Evolutionary conservation across 2,329 filamentous ascomycete genomes (phyloP).

Genomic region (Scopulariopsis brevicaulis): DNA sequence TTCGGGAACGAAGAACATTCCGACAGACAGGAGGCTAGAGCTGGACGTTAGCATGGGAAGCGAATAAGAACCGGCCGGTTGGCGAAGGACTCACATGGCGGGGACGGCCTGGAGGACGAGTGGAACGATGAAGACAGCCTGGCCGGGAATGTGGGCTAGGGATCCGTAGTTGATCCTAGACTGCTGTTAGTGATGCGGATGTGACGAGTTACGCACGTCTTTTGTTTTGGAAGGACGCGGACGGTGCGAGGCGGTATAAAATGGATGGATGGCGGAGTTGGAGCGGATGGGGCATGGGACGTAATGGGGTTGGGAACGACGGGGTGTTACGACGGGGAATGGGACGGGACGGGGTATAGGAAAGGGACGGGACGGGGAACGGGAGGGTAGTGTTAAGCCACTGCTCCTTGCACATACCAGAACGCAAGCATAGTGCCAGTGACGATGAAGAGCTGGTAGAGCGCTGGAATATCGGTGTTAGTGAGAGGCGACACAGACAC

Average conservation of each 20-base stretch:
- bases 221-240: too few relatives aligned
- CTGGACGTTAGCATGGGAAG: background rate
- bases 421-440: conserved; percentile 29
- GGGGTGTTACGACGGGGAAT: background rate
- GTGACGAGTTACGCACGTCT: too few relatives aligned
- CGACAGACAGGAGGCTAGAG: conserved; percentile 35
- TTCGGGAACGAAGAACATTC: conserved; percentile 49
- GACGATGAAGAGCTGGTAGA: conserved; percentile 39
- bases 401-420: conserved; percentile 15
- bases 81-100: conserved; percentile 29
- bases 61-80: background rate
- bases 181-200: conserved; percentile 17
- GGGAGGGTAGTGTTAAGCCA: too few relatives aligned
- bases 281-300: too few relatives aligned
- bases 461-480: conserved; percentile 14
- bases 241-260: too few relatives aligned
- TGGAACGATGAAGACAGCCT: conserved; percentile 47
- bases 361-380: too few relatives aligned
- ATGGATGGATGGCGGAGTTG: too few relatives aligned
- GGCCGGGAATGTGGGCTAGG: conserved; percentile 30
- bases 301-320: too few relatives aligned
- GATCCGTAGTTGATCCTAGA: conserved; percentile 45
- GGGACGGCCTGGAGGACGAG: conserved; percentile 54
- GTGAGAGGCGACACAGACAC: background rate
- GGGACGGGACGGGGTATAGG: too few relatives aligned